These are phyloP conservation scores for Piromyces finnis DNA, from an alignment of 192 early-diverging fungal genomes.

Conservation along the genomic window DNA sequence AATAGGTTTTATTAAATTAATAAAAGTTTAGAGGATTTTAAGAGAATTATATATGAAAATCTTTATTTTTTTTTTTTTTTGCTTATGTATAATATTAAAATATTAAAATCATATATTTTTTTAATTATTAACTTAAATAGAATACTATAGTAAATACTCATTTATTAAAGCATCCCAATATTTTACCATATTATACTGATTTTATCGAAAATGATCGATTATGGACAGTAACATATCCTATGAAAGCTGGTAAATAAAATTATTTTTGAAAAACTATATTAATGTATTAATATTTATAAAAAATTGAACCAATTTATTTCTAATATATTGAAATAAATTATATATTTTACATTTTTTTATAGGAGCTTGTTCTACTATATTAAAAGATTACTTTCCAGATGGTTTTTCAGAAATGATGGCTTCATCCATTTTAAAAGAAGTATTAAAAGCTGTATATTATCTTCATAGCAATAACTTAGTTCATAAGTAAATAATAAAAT, in stretches of 20 bases:
- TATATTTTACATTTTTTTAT: no score
- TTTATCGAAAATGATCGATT: constrained; percentile 33
- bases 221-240: constrained; percentile 35
- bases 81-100: no score
- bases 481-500: constrained; percentile 19
- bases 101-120: no score
- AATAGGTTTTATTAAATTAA: no score
- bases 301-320: no score
- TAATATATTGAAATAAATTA: no score
- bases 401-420: constrained; percentile 26
- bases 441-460: constrained; percentile 27
- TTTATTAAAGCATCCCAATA: constrained; percentile 21
- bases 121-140: constrained; percentile 6
- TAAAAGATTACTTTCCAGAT: constrained; percentile 21
- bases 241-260: constrained; percentile 15
- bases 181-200: constrained; percentile 26
- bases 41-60: no score
- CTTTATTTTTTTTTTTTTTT: no score
- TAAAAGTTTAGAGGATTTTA: no score
- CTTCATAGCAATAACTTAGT: constrained; percentile 36
- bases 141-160: constrained; percentile 19
- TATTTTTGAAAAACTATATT: no score
- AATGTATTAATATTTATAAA: no score
- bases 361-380: constrained; percentile 26
- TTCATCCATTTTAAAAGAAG: constrained; percentile 27